These are phyloP conservation scores for Solanum lycopersicoides DNA, from an alignment of 257 asterid species.

Conservation along the genomic window DNA sequence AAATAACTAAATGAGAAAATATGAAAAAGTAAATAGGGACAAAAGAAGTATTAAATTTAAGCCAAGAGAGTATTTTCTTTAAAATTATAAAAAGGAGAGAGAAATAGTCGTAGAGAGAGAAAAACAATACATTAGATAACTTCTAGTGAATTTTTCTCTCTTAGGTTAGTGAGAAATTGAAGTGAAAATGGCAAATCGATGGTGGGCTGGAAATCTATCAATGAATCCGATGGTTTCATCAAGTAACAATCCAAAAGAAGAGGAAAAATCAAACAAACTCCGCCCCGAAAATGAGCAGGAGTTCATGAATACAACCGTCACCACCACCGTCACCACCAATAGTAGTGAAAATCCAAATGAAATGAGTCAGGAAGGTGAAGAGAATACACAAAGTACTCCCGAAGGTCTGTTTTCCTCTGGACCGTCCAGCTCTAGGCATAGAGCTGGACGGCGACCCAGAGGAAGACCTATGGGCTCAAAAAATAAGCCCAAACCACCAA, in stretches of 20 bases:
- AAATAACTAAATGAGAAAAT: too few relatives aligned
- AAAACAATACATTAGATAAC: background rate
- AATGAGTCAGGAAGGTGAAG: slow-evolving; percentile 13
- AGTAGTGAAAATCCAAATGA: slow-evolving; percentile 36
- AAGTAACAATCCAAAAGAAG: slow-evolving; percentile 23
- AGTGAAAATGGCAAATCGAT: slow-evolving; percentile 50
- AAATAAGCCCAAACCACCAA: slow-evolving; percentile 63
- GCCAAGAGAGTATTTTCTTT: background rate
- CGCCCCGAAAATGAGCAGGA: slow-evolving; percentile 19
- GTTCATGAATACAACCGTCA: background rate
- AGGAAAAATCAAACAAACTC: slow-evolving; percentile 16
- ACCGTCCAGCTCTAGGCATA: slow-evolving; percentile 18
- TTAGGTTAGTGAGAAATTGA: slow-evolving; percentile 9
- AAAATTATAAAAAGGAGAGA: background rate
- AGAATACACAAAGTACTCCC: slow-evolving; percentile 23
- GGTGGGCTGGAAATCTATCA: slow-evolving; percentile 68
- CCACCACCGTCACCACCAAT: slow-evolving; percentile 7
- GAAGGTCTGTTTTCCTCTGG: background rate
- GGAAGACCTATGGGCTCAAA: slow-evolving; percentile 74
- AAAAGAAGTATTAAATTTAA: too few relatives aligned
- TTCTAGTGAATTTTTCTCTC: slow-evolving; percentile 2
- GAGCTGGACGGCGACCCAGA: slow-evolving; percentile 47
- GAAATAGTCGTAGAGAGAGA: background rate
- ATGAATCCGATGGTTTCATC: slow-evolving; percentile 44
- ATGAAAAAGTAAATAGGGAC: too few relatives aligned